Conservation (phyloP, 495 filamentous ascomycete species). For the Trichoderma asperelloides region DNA sequence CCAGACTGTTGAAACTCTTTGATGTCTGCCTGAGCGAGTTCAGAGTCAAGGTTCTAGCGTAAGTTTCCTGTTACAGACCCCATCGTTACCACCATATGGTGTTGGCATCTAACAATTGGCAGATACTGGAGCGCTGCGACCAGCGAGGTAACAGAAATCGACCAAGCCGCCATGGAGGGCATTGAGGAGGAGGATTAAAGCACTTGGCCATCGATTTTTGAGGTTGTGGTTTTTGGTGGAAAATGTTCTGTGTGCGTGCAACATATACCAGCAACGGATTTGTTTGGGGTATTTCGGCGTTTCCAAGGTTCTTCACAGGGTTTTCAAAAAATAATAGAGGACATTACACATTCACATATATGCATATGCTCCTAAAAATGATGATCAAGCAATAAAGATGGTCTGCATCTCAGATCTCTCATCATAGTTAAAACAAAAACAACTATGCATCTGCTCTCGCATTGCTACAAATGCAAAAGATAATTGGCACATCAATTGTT, state of each 20-base stretch:
- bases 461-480: background rate
- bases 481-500: background rate
- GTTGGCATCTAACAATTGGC: background rate
- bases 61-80: slow-evolving; percentile 8
- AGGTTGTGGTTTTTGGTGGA: background rate
- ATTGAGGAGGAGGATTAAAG: slow-evolving; percentile 18
- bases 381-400: slow-evolving; percentile 10
- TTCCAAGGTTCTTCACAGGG: slow-evolving; percentile 24
- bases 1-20: slow-evolving; percentile 88
- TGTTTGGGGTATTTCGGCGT: slow-evolving; percentile 23
- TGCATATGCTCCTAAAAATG: slow-evolving; percentile 8
- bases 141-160: slow-evolving; percentile 50
- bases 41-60: slow-evolving; percentile 61
- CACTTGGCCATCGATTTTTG: slow-evolving; percentile 13
- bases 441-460: background rate
- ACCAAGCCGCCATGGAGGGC: slow-evolving; percentile 17
- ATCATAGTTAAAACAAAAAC: background rate
- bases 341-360: slow-evolving; percentile 7
- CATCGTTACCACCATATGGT: background rate
- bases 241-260: slow-evolving; percentile 6
- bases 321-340: slow-evolving; percentile 17
- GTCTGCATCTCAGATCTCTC: background rate
- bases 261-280: slow-evolving; percentile 14
- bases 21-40: slow-evolving; percentile 85
- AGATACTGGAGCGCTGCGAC: slow-evolving; percentile 53